Base-by-base conservation (phyloP, 495 filamentous ascomycete genomes). In the Lineolata rhizophorae region DNA sequence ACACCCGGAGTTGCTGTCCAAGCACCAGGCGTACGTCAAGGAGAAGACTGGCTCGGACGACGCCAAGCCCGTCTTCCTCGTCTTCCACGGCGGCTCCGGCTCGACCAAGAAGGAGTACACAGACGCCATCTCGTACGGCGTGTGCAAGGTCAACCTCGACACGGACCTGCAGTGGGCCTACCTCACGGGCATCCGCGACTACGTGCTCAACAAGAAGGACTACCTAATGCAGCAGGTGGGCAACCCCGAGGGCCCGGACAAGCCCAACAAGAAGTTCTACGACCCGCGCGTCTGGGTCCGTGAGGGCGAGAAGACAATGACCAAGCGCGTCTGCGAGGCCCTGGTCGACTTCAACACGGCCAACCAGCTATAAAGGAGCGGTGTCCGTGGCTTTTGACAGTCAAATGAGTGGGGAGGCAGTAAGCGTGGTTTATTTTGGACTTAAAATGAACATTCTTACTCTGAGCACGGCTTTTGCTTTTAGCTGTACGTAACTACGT, bases 261-360 rank as follows among this genome's bases (percentile, higher is more conserved):
- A 94, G 72, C 87, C 87, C 43, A 95, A 97, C 69, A 97, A 97
- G 37, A 94, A 93, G 66, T 85, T 66, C 71, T 95, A 87, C 57
- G 85, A 94, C 46, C 74, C 72, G 37, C 40, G 57, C 39, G 72
- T 79, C 42, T 80, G 75, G 76, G 75, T 95, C 29, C 76, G 85
- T 38, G 82, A 90, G 62, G 85, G 85, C 46, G 85, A 95, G 69
- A 87, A 93, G 72, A 87, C 75, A 48, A 95, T 94, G 85, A 70
- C 63, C 43, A 61, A 64, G 40, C 74, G 85, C 47, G 71, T 93
- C 27, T 53, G 67, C 51, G 71, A 73, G 47, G 82, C 71, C 21
- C 70, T 99, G 33, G 60, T 70, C 40, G 87, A 93, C 59, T 97
- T 97, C 70, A 83, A 85, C 59, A 72, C 83, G 39, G 66, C 81